Base-by-base conservation (phyloP, 108 stramenopile genomes). In the Pseudonitzschia multistriata region DNA sequence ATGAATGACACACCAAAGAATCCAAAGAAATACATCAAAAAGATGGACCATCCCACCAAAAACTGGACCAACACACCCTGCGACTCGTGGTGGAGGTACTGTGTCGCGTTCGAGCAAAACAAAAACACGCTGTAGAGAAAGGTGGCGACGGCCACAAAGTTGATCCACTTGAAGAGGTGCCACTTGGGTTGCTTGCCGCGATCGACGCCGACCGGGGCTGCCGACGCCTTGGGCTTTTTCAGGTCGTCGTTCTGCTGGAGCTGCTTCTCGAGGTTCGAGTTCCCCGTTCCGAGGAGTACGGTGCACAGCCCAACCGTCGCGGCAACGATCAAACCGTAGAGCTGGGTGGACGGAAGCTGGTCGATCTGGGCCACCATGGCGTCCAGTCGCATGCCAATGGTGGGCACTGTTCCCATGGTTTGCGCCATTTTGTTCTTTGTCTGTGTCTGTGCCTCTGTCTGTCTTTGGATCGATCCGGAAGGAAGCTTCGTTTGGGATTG, bases 1-100 rank as follows among this genome's bases (percentile, higher is more conserved):
- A 85, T 73, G 68, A 98, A 98, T 33, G 82, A 86, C 37, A 98
- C 91, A 37, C 97, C 97, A 78, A 96, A 98, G 82, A 98, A 98
- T 15, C 96, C 97, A 67, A 98, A 96, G 71, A 98, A 98, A 85
- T 96, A 98, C 68, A 86, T 83, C 45, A 96, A 55, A 74, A 83
- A 91, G 15, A 85, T 28, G 52, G 78, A 79, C 93, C 96, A 96
- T 33, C 86, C 79, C 21, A 87, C 67, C 61, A 96, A 53, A 56
- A 89, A 87, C 30, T 76, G 71, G 35, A 89, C 74, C 62, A 96
- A 52, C 21, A 78, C 70, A 35, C 71, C 66, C 28, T 62, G 71
- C 1, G 82, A 76, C 63, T 87, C 86, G 62, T 84, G 74, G 19
- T 74, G 53, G 34, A 89, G 59, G 73, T 90, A 94, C 5, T 73